A percentile compares a stretch with the other conserved stretches of the same genome.
Conservation (phyloP, 2,329 filamentous ascomycete genomes). For the Alternaria sp. region DNA sequence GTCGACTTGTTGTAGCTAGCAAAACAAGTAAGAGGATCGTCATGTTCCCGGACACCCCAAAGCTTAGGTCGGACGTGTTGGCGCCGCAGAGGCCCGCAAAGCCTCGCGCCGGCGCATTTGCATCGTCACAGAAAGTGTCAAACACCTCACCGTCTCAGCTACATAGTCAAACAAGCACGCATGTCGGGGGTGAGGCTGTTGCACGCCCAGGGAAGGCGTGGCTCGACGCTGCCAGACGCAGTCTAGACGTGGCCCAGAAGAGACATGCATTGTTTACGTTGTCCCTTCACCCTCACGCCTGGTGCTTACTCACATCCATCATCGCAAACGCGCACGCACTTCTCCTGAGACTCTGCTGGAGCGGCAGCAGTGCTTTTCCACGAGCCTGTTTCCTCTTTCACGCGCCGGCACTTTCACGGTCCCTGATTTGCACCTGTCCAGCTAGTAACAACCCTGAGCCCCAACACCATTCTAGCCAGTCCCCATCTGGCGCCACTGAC, state of each 20-base stretch:
- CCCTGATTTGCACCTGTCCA: conserved; percentile 1
- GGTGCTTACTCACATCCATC: not conserved
- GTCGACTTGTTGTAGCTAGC: conserved; percentile 8
- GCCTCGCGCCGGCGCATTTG: conserved; percentile 3
- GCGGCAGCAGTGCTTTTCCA: not conserved
- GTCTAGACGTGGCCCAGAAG: not conserved
- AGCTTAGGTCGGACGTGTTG: conserved; percentile 12
- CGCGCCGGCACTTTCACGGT: not conserved
- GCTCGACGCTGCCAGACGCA: not conserved
- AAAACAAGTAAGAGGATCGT: conserved; percentile 19
- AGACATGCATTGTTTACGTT: not conserved
- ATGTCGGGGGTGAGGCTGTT: not conserved
- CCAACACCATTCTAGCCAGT: not conserved
- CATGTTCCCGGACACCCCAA: conserved; percentile 4
- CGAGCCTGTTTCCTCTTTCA: not conserved
- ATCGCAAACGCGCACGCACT: not conserved
- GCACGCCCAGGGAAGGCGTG: not conserved
- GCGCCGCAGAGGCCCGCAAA: conserved; percentile 6
- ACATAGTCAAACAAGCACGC: not conserved
- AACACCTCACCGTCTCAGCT: conserved; percentile 3
- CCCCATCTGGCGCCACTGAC: not conserved
- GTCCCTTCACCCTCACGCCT: not conserved
- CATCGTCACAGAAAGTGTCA: conserved; percentile 1
- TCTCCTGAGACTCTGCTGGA: not conserved
- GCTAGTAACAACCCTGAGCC: not conserved